These are phyloP conservation scores for Xylariaceae sp. DNA, from an alignment of 2,329 filamentous ascomycete genomes.

Conservation along the genomic window DNA sequence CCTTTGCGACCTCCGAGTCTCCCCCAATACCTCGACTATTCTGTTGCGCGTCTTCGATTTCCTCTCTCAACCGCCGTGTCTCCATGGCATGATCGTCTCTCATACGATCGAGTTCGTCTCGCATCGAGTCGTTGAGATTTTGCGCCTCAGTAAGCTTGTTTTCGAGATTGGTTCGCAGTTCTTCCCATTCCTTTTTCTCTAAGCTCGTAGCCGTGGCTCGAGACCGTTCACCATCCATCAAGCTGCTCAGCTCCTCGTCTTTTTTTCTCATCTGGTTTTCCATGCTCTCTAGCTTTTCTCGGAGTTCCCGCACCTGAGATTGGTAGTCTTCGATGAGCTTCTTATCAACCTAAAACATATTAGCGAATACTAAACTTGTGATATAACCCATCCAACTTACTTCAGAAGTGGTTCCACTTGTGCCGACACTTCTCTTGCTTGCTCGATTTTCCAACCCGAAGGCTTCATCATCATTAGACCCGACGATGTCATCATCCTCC, in stretches of 20 bases:
- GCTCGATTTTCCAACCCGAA: conserved; percentile 59
- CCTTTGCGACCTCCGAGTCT: conserved; percentile 62
- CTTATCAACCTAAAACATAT: conserved; percentile 60
- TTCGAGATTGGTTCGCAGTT: conserved; percentile 69
- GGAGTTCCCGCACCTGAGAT: conserved; percentile 72
- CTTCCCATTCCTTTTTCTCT: conserved; percentile 73
- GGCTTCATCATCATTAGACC: conserved; percentile 61
- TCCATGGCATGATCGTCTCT: conserved; percentile 68
- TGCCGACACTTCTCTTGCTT: conserved; percentile 40
- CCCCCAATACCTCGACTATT: conserved; percentile 33
- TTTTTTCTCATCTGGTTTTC: conserved; percentile 71
- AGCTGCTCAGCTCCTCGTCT: conserved; percentile 67
- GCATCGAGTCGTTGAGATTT: conserved; percentile 76
- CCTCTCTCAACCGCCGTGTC: conserved; percentile 63
- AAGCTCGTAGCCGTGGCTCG: conserved; percentile 53
- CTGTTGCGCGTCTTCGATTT: conserved; percentile 59
- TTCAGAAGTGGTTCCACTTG: conserved; percentile 42
- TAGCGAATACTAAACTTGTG: conserved; percentile 4
- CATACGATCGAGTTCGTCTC: conserved; percentile 75
- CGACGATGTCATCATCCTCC: conserved; percentile 77
- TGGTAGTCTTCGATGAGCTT: conserved; percentile 80
- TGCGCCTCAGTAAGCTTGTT: conserved; percentile 74
- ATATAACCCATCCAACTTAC: conserved; percentile 27
- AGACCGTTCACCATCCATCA: conserved; percentile 62
- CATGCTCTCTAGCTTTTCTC: conserved; percentile 72